Conservation (phyloP, 768 basidiomycete species). For the Russula dissimulans region DNA sequence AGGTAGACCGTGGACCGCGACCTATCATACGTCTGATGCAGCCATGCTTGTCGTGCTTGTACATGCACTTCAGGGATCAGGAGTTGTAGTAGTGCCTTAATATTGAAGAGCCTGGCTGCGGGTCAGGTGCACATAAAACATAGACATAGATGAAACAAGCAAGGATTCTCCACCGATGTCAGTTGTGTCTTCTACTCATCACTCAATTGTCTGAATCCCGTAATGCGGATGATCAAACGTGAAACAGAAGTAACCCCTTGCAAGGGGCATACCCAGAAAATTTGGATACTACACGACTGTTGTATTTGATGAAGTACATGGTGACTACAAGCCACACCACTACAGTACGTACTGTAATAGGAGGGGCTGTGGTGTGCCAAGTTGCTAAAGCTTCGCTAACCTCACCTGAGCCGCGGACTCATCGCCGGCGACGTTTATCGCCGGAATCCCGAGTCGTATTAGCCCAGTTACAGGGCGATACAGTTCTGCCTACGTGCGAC, state of each 20-base stretch:
- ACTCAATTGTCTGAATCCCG: background rate
- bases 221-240: background rate
- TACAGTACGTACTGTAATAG: background rate
- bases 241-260: background rate
- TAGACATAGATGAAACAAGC: background rate
- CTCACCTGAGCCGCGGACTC: constrained; percentile 44
- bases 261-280: background rate
- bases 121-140: too few relatives aligned
- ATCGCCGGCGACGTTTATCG: constrained; percentile 32
- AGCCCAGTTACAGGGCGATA: constrained; percentile 45
- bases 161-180: background rate
- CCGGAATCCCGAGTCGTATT: constrained; percentile 29
- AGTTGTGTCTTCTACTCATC: background rate
- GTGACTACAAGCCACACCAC: background rate
- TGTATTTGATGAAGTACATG: background rate
- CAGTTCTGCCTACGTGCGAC: constrained; percentile 36
- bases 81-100: too few relatives aligned
- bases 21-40: background rate
- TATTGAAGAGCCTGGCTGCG: background rate
- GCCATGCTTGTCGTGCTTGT: background rate
- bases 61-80: background rate
- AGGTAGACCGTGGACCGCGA: too few relatives aligned
- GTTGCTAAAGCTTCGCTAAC: constrained; percentile 23
- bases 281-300: background rate
- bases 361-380: background rate